These are phyloP conservation scores for bread wheat (Triticum aestivum) DNA, from an alignment of 176 grass and related monocot genomes.

Conservation along the genomic window IWGSC_CS_RefSeq_v2.1 NC_057806.1:385731477-385731976, in stretches of 20 bases:
- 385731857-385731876: not conserved
- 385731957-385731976: slow-evolving; percentile 86
- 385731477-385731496: slow-evolving; percentile 71
- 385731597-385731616: slow-evolving; percentile 86
- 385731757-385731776: not conserved
- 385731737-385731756: not conserved
- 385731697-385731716: slow-evolving; percentile 52
- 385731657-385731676: slow-evolving; percentile 63
- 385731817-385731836: not conserved
- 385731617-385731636: slow-evolving; percentile 78
- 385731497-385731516: slow-evolving; percentile 54
- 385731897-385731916: not conserved
- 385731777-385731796: not conserved
- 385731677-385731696: slow-evolving; percentile 80
- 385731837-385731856: slow-evolving; percentile 20
- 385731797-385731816: not conserved
- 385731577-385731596: slow-evolving; percentile 91
- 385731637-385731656: slow-evolving; percentile 75
- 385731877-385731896: not conserved
- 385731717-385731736: not conserved
- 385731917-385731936: not conserved
- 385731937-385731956: slow-evolving; percentile 18
- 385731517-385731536: slow-evolving; percentile 67
- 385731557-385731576: slow-evolving; percentile 81
- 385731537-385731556: slow-evolving; percentile 86